Percentiles rank a stretch among this genome's conserved stretches.
Evolutionary conservation across 768 basidiomycete genomes (phyloP).

Genomic region (Kwoniella newhampshirensis): DNA sequence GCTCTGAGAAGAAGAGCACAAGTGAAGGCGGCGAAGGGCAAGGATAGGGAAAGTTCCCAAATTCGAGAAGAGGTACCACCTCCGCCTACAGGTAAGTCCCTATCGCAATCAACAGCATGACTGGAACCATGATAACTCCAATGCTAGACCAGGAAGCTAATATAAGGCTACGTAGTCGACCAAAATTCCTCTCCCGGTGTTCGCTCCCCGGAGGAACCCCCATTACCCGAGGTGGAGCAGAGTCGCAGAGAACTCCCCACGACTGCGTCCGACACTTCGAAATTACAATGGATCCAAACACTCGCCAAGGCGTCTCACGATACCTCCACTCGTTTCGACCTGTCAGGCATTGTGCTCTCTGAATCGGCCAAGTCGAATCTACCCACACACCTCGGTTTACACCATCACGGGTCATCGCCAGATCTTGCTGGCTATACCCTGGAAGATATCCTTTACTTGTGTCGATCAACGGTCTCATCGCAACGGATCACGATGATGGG

Average conservation of each 20-base stretch:
- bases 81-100: no score
- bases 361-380: constrained; percentile 60
- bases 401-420: constrained; percentile 80
- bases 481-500: constrained; percentile 81
- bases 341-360: constrained; percentile 70
- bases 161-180: no score
- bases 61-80: no score
- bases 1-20: constrained; percentile 30
- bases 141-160: no score
- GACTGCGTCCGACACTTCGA: constrained; percentile 67
- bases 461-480: constrained; percentile 75
- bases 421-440: constrained; percentile 81
- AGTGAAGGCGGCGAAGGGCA: constrained; percentile 10
- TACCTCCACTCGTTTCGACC: constrained; percentile 62
- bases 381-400: constrained; percentile 81
- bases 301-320: constrained; percentile 42
- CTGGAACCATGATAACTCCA: no score
- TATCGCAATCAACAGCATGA: no score
- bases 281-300: constrained; percentile 75
- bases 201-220: neutral
- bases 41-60: constrained; percentile 5
- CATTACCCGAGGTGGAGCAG: constrained; percentile 45
- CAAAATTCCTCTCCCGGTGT: neutral
- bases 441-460: constrained; percentile 76
- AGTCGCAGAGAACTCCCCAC: constrained; percentile 78